phyloP scores from a whole-genome alignment of 148 eudicot species.

The Agrostemma githago region DNA sequence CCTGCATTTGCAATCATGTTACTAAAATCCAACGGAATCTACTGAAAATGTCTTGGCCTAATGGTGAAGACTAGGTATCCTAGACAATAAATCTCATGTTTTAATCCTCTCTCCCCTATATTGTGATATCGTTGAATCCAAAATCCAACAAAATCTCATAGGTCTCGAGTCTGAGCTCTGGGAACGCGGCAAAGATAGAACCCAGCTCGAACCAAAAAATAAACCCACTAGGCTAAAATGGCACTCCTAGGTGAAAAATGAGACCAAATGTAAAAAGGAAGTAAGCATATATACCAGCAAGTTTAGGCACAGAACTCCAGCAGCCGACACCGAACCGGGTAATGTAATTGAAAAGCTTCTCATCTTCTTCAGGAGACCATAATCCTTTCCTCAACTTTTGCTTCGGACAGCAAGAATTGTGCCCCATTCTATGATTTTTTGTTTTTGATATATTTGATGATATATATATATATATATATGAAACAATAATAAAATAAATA shows the following conservation, averaged over 20 bases:
- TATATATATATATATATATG: not conserved
- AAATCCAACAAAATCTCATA: no score
- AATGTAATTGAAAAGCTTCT: constrained; percentile 43
- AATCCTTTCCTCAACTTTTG: constrained; percentile 42
- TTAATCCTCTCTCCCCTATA: no score
- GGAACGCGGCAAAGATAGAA: no score
- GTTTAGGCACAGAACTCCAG: constrained; percentile 48
- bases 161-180: no score
- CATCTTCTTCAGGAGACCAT: constrained; percentile 53
- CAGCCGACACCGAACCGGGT: constrained; percentile 43
- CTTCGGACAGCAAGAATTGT: constrained; percentile 32
- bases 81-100: no score
- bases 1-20: constrained; percentile 30
- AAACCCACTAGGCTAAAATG: not conserved
- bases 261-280: not conserved
- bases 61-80: no score
- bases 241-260: not conserved
- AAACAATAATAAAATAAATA: not conserved
- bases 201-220: not conserved
- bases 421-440: constrained; percentile 24
- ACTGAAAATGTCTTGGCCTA: no score
- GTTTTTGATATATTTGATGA: not conserved
- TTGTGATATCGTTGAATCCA: no score
- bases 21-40: not conserved
- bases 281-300: constrained; percentile 29